Conservation (phyloP, 75 land plant genomes). For the Pseudotsuga menziesii region DNA sequence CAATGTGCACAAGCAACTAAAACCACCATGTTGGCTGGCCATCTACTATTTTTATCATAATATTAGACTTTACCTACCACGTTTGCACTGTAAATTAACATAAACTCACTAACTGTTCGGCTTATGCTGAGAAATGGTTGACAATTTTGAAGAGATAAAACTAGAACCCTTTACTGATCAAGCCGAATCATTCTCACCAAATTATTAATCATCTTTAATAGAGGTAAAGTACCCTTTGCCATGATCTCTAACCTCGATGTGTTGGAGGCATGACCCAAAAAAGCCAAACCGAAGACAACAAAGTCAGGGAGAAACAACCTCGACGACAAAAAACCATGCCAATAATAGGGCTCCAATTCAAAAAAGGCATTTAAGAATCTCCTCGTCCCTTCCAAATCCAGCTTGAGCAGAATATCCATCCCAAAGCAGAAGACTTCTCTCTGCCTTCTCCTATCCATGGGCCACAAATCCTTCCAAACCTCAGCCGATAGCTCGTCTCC, state of each 20-base stretch:
- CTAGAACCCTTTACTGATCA: no score
- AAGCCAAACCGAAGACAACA: no score
- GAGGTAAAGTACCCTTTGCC: constrained; percentile 66
- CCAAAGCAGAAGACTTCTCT: constrained; percentile 68
- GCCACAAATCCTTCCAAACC: constrained; percentile 75
- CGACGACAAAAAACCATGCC: constrained; percentile 96
- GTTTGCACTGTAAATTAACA: no score
- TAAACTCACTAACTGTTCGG: no score
- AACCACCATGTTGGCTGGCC: no score
- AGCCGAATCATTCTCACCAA: constrained; percentile 5
- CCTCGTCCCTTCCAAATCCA: constrained; percentile 70
- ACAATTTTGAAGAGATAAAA: no score
- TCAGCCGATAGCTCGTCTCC: constrained; percentile 28
- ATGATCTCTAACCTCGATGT: constrained; percentile 69
- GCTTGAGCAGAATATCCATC: constrained; percentile 72
- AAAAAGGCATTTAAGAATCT: constrained; percentile 91
- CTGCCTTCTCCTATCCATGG: constrained; percentile 34
- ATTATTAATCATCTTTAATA: constrained; percentile 56
- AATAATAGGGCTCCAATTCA: constrained; percentile 47
- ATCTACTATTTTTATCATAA: no score
- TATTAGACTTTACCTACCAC: no score
- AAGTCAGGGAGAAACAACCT: no score
- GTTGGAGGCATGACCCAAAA: constrained; percentile 58
- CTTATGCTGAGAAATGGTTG: no score
- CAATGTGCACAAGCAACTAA: no score